Evolutionary conservation across 2,329 filamentous ascomycete genomes (phyloP), one percentile per base, ranked within the genome.

Genomic region (Tolypocladium sp.): DNA sequence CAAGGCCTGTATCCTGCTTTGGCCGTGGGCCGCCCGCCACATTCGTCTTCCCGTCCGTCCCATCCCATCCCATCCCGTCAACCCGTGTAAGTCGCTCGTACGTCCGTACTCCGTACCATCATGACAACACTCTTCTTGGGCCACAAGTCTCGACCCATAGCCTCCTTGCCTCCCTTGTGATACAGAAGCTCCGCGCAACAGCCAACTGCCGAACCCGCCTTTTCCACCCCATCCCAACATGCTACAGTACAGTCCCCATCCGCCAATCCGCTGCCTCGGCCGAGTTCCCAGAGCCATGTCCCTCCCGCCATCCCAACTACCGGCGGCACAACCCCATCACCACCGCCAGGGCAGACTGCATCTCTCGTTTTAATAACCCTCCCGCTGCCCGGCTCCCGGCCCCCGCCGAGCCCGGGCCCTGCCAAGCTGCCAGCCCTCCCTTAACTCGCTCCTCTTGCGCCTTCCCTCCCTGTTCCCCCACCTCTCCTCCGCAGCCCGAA

Each of bases 401-500:
- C 25, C 44, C 44, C 44, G 44, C 22, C 44, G 46, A 51, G 8
- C 27, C 27, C 27, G 46, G 27, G 3, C 27, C 27, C 20, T 52
- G 46, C 17, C 8, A 51, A n/a, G n/a, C n/a, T n/a, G n/a, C n/a
- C 27, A 33, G 9, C 15, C 2, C 27, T 33, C 9, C 37, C 42
- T 25, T 42, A 6, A 9, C 25, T 38, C 3, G 22, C 57, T 20
- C 22, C 9, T 20, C 33, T 55, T 55, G n/a, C 25, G 22, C n/a
- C 55, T 15, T 57, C 17, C 40, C 41, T 42, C 42, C 35, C 9
- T 41, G 38, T 10, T 46, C 40, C 55, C 40, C 52, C 49, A 38
- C 49, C 57, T 56, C 57, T 56, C 55, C 38, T 41, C 55, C 40
- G 55, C 30, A 55, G 55, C 40, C 57, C 56, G 35, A 55, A 57